Conservation (phyloP, 768 basidiomycete species). For the Leccinellum rugosiceps region DNA sequence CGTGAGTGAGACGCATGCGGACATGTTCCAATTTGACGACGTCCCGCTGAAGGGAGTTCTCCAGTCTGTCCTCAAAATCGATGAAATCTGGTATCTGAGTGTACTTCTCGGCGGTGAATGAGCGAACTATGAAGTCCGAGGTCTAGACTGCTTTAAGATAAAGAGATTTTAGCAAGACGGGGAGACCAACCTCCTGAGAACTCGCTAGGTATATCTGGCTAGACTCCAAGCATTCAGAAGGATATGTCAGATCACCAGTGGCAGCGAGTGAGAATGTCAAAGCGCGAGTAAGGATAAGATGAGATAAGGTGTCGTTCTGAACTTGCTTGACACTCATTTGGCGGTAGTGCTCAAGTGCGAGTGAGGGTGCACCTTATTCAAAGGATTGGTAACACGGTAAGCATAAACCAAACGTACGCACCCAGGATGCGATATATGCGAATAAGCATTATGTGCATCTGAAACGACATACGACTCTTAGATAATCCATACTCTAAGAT, state of each 20-base stretch:
- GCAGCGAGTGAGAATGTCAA: constrained; percentile 77
- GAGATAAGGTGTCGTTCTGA: constrained; percentile 86
- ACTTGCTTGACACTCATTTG: constrained; percentile 77
- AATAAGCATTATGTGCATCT: constrained; percentile 71
- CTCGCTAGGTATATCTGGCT: constrained; percentile 81
- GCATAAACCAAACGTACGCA: constrained; percentile 27
- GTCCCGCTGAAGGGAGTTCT: constrained; percentile 83
- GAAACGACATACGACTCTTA: constrained; percentile 77
- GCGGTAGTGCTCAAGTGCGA: constrained; percentile 78
- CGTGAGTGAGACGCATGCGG: constrained; percentile 78
- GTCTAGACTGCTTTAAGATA: constrained; percentile 43
- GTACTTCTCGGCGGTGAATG: constrained; percentile 79
- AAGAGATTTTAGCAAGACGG: neutral
- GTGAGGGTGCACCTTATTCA: constrained; percentile 60
- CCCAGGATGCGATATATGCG: constrained; percentile 82
- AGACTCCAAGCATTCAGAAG: constrained; percentile 73
- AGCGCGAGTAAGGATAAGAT: constrained; percentile 73
- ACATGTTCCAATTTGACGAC: constrained; percentile 80
- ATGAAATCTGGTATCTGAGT: constrained; percentile 90
- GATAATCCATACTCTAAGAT: constrained; percentile 70
- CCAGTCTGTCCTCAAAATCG: constrained; percentile 72
- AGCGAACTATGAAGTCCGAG: constrained; percentile 75
- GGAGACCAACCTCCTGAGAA: constrained; percentile 63
- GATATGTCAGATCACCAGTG: constrained; percentile 70
- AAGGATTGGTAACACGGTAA: constrained; percentile 1